Evolutionary conservation across 1,284 basidiomycete genomes (phyloP).

Genomic region (Rhodotorula sp.): DNA sequence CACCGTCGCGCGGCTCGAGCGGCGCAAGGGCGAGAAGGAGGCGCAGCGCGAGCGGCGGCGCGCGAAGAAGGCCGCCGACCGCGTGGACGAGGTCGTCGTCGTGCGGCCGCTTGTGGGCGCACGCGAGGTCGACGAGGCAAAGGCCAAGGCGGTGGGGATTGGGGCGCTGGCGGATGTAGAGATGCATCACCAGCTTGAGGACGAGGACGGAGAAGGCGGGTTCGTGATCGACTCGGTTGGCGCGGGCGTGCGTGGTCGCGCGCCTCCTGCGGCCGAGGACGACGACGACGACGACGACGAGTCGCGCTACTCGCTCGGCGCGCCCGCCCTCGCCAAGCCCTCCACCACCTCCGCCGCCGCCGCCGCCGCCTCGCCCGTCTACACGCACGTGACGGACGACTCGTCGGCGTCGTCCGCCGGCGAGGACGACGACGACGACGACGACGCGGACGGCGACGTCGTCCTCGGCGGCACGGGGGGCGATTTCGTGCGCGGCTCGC

Average conservation of each 20-base stretch:
- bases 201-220: not conserved
- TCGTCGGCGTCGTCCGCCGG: slow-evolving; percentile 15
- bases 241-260: not conserved
- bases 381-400: slow-evolving; percentile 12
- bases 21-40: slow-evolving; percentile 28
- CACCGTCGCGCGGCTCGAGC: slow-evolving; percentile 28
- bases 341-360: not conserved
- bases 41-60: slow-evolving; percentile 2
- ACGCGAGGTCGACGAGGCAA: slow-evolving; percentile 13
- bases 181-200: not conserved
- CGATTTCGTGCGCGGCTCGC: slow-evolving; percentile 15
- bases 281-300: slow-evolving; percentile 14
- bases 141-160: slow-evolving; percentile 10
- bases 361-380: slow-evolving; percentile 4
- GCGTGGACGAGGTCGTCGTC: not conserved
- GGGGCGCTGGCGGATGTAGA: slow-evolving; percentile 1
- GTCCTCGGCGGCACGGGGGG: slow-evolving; percentile 27
- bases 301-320: slow-evolving; percentile 37
- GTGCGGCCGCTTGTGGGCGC: not conserved
- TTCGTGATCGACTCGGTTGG: slow-evolving; percentile 19
- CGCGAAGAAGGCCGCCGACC: not conserved
- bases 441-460: slow-evolving; percentile 17
- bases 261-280: not conserved
- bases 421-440: slow-evolving; percentile 13
- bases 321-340: slow-evolving; percentile 1